Conservation (phyloP, 2,329 filamentous ascomycete genomes). For the Trichophyton equinum region DNA sequence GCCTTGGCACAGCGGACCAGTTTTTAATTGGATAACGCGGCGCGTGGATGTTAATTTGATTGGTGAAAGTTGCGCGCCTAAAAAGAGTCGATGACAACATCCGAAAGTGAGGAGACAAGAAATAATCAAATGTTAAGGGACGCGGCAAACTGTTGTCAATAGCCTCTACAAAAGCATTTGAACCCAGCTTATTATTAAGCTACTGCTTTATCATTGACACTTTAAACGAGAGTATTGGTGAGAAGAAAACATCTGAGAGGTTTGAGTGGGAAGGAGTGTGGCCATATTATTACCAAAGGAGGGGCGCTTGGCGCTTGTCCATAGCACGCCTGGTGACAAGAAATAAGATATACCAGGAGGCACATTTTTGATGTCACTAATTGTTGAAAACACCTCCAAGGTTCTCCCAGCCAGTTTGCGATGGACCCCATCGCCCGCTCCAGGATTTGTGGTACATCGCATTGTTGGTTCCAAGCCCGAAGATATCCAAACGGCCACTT, state of each 20-base stretch:
- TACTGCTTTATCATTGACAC: neutral
- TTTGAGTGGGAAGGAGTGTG: neutral
- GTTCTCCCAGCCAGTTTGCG: constrained; percentile 8
- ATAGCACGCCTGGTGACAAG: neutral
- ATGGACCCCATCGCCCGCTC: constrained; percentile 11
- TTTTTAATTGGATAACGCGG: no score
- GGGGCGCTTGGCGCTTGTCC: neutral
- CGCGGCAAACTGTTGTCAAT: no score
- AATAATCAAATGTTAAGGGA: no score
- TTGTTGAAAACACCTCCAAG: constrained; percentile 11
- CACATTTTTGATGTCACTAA: neutral
- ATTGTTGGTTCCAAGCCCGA: constrained; percentile 15
- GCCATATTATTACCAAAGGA: neutral
- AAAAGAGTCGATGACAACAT: no score
- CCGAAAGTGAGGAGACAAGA: no score
- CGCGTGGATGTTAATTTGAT: no score
- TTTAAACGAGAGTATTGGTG: neutral
- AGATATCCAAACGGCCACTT: constrained; percentile 15
- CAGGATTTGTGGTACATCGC: constrained; percentile 12
- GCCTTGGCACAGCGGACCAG: no score
- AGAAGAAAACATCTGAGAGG: neutral
- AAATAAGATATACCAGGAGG: neutral
- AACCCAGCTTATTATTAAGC: no score
- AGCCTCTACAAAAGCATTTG: no score
- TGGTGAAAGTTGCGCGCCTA: no score